phyloP scores from a whole-genome alignment of 805 yeast genomes.

The Huiozyma naganishii region DNA sequence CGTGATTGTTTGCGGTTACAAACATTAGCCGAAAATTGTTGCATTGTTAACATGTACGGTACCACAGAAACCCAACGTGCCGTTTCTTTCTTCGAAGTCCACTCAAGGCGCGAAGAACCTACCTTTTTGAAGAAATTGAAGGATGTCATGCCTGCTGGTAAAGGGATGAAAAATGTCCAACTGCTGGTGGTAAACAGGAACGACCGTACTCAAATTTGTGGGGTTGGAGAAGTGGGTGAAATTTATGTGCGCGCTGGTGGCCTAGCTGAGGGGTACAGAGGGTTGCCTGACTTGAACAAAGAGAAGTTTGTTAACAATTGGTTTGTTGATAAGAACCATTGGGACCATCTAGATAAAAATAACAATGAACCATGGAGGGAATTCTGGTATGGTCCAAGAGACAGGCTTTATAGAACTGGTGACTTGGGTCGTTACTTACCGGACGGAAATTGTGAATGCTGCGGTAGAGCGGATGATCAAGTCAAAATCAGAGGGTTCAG shows the following conservation, averaged over 20 bases:
- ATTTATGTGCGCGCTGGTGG: constrained; percentile 98
- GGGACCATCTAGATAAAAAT: constrained; percentile 47
- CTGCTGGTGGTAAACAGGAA: constrained; percentile 84
- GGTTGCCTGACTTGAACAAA: constrained; percentile 77
- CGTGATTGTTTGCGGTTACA: constrained; percentile 93
- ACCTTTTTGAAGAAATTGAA: constrained; percentile 72
- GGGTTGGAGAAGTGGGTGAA: constrained; percentile 98
- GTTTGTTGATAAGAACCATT: constrained; percentile 62
- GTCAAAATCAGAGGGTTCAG: constrained; percentile 97
- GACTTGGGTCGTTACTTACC: constrained; percentile 95
- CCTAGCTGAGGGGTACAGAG: constrained; percentile 90
- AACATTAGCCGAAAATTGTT: constrained; percentile 79
- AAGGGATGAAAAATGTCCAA: constrained; percentile 94
- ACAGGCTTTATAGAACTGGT: constrained; percentile 92
- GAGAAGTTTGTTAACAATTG: constrained; percentile 86
- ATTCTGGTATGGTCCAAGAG: constrained; percentile 89
- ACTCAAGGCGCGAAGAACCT: constrained; percentile 58
- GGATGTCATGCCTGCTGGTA: constrained; percentile 97
- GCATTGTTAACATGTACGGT: constrained; percentile 96
- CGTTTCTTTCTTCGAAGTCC: constrained; percentile 86
- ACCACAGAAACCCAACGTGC: constrained; percentile 99
- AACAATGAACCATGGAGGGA: constrained; percentile 54
- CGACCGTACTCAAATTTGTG: constrained; percentile 84
- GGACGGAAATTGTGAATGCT: constrained; percentile 95
- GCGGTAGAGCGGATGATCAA: constrained; percentile 98